Evolutionary conservation across 2,329 filamentous ascomycete species (phyloP), one percentile per base, ranked within the genome.

Genomic region (Pyrenochaeta sp.): DNA sequence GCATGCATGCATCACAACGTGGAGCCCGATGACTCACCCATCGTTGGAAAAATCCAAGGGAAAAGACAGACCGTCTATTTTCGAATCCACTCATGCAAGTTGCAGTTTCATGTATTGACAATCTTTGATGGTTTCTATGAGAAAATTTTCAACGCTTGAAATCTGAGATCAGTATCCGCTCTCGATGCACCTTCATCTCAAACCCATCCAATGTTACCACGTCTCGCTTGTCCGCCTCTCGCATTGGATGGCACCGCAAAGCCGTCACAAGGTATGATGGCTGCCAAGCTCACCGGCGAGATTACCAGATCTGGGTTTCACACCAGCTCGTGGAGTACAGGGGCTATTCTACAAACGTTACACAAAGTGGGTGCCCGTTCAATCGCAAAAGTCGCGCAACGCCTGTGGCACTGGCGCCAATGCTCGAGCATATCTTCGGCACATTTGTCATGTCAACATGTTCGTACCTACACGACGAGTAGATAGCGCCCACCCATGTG

Each of bases 1-100:
- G 64, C 64, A 71, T 64, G 64, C 64, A 71, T 72, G 68, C 67
- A 66, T 44, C 37, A 52, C 68, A 56, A 74, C 68, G 71, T 74
- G 69, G 58, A 65, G 36, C 54, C 50, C 49, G 57, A 60, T 74
- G 72, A 75, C 61, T 75, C 72, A 75, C 58, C 56, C 56, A 57
- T 44, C 48, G 50, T 51, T n/a, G 56, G 63, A 45, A 55, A 60
- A 37, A 29, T 44, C 33, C 21, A 23, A 41, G 21, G 37, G 40
- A 48, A 57, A 58, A 46, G 30, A 33, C 32, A 45, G 33, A 31
- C 43, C 30, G 29, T 44, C 45, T 23, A 18, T 18, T 17, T 30
- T 42, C 10, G 5, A 29, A 43, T 23, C 18, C 35, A 37, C 29
- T 50, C 44, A 42, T 57, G 51, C 54, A 54, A 31, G 39, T 56